Conservation (phyloP, 139 green algal genomes). For the Auxenochlorella protothecoides region DNA sequence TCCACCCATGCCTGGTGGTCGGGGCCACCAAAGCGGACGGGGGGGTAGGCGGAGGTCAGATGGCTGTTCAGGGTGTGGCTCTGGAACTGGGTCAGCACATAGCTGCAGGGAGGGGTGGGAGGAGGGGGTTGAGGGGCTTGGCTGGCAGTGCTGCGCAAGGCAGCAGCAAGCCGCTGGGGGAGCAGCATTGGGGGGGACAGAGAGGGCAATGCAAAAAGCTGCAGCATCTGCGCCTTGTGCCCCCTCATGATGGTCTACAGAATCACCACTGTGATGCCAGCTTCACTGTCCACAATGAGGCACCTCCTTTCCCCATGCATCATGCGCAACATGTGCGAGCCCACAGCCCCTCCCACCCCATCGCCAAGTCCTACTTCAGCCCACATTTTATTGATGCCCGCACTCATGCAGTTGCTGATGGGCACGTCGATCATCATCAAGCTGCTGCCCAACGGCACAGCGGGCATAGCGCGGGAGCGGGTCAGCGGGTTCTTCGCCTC, state of each 20-base stretch:
- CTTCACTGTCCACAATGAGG: no score
- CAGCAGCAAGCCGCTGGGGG: no score
- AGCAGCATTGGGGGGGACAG: no score
- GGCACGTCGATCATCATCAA: constrained; percentile 39
- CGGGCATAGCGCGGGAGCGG: constrained; percentile 34
- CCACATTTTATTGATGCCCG: constrained; percentile 51
- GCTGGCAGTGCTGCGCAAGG: no score
- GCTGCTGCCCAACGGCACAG: constrained; percentile 37
- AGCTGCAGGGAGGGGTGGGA: constrained; percentile 15
- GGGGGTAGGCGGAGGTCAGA: constrained; percentile 35
- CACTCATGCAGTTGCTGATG: constrained; percentile 47
- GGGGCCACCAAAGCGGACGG: constrained; percentile 26
- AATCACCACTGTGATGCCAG: no score
- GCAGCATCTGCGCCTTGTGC: no score
- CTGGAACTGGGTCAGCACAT: constrained; percentile 54
- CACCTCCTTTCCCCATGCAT: no score
- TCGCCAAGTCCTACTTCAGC: not conserved
- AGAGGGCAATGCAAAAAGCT: no score
- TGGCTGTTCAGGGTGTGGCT: constrained; percentile 42
- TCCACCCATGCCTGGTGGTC: constrained; percentile 37
- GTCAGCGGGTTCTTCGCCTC: constrained; percentile 39
- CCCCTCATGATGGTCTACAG: no score
- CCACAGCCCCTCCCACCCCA: not conserved
- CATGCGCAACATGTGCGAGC: no score
- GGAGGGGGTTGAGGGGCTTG: not conserved